Evolutionary conservation across 371 early-diverging fungal species (phyloP).

Genomic region (Chytridiales sp.): DNA sequence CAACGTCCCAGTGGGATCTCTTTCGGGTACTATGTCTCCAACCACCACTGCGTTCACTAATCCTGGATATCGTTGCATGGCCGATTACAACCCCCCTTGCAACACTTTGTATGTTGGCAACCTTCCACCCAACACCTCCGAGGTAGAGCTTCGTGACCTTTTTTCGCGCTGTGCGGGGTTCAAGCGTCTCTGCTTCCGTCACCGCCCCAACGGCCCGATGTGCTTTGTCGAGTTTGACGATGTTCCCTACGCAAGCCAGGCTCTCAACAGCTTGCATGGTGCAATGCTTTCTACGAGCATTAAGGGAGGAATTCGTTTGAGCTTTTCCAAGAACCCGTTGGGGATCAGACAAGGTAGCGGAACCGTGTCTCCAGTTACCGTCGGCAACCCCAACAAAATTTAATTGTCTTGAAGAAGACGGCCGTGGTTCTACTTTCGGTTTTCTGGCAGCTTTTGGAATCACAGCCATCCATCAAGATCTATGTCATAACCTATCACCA

Average conservation of each 20-base stretch:
- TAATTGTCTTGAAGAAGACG: too few relatives aligned
- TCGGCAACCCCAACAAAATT: too few relatives aligned
- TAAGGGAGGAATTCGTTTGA: slow-evolving; percentile 89
- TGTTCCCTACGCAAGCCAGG: slow-evolving; percentile 80
- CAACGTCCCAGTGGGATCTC: background rate
- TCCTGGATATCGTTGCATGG: slow-evolving; percentile 27
- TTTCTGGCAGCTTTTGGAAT: too few relatives aligned
- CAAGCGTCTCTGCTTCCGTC: slow-evolving; percentile 80
- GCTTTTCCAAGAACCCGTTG: slow-evolving; percentile 92
- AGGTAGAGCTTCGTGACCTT: slow-evolving; percentile 77
- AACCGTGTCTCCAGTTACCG: too few relatives aligned
- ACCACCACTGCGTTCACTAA: slow-evolving; percentile 20
- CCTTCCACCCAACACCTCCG: slow-evolving; percentile 75
- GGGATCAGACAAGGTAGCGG: slow-evolving; percentile 49
- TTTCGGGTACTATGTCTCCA: too few relatives aligned
- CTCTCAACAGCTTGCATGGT: slow-evolving; percentile 80
- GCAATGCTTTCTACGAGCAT: slow-evolving; percentile 75
- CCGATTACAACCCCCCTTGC: slow-evolving; percentile 94
- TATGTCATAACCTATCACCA: too few relatives aligned
- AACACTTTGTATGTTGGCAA: slow-evolving; percentile 97
- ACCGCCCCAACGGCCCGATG: slow-evolving; percentile 84
- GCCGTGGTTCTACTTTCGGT: too few relatives aligned
- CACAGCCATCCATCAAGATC: too few relatives aligned
- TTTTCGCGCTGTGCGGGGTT: slow-evolving; percentile 78
- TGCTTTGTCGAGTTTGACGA: slow-evolving; percentile 82